Conservation (phyloP, 2,329 filamentous ascomycete species). For the Aspergillus sp. region DNA sequence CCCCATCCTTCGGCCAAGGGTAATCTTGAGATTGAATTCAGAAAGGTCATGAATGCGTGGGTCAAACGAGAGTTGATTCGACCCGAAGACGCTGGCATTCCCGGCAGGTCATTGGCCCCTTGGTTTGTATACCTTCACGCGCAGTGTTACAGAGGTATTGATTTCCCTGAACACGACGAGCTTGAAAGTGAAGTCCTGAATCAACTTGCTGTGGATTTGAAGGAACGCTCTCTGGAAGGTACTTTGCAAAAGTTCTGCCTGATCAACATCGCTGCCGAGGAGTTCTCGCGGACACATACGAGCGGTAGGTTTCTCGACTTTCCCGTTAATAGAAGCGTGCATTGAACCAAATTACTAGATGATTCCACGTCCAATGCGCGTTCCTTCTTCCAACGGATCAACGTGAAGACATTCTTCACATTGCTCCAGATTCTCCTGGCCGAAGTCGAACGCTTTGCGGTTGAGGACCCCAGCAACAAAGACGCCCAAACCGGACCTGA, state of each 20-base stretch:
- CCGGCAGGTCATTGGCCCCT: slow-evolving; percentile 64
- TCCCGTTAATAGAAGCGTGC: slow-evolving; percentile 1
- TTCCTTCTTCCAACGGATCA: slow-evolving; percentile 72
- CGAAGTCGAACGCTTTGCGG: slow-evolving; percentile 65
- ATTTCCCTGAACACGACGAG: slow-evolving; percentile 74
- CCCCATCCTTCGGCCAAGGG: slow-evolving; percentile 72
- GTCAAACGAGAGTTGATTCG: slow-evolving; percentile 55
- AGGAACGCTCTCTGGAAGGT: slow-evolving; percentile 64
- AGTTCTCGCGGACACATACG: slow-evolving; percentile 65
- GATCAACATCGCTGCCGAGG: slow-evolving; percentile 83
- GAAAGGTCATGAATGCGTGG: slow-evolving; percentile 62
- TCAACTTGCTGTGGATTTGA: slow-evolving; percentile 72
- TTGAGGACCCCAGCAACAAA: slow-evolving; percentile 50
- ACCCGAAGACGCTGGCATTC: slow-evolving; percentile 52
- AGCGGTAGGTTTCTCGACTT: slow-evolving; percentile 49
- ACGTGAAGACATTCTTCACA: slow-evolving; percentile 73
- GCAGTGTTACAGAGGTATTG: slow-evolving; percentile 75
- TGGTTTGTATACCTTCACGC: slow-evolving; percentile 89
- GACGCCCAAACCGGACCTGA: slow-evolving; percentile 43
- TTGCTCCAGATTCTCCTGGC: slow-evolving; percentile 70
- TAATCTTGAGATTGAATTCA: slow-evolving; percentile 81
- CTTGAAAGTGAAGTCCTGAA: slow-evolving; percentile 83
- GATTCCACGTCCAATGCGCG: slow-evolving; percentile 50
- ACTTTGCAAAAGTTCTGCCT: slow-evolving; percentile 77
- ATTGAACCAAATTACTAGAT: slow-evolving; percentile 37